These are phyloP conservation scores for Beauveria brongniartii DNA, from an alignment of 2,329 filamentous ascomycete genomes.

Conservation along the genomic window DNA sequence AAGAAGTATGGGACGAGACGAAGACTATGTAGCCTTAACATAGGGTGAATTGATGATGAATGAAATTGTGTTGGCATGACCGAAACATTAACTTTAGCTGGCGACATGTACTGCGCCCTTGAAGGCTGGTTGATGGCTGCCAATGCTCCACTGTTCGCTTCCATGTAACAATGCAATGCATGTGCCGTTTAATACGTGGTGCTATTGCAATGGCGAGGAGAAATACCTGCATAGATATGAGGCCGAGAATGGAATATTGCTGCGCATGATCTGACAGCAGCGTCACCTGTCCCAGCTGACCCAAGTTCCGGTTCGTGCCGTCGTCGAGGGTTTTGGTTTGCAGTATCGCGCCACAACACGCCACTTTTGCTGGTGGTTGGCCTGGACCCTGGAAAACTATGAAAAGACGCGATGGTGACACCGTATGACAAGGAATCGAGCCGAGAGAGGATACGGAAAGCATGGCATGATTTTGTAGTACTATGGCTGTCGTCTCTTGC, in stretches of 20 bases:
- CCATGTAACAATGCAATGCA: not conserved
- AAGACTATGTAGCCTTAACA: constrained; percentile 4
- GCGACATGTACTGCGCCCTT: not conserved
- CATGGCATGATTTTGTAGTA: not conserved
- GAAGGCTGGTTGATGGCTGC: not conserved
- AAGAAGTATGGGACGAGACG: not conserved
- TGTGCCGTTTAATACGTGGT: not conserved
- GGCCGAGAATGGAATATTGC: not conserved
- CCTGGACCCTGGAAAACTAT: not conserved
- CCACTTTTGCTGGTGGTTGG: not conserved
- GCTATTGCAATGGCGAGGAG: not conserved
- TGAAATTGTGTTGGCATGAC: not conserved
- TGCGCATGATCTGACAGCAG: not conserved
- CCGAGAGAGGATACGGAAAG: not conserved
- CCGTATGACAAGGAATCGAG: not conserved
- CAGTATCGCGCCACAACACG: not conserved
- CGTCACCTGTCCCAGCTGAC: not conserved
- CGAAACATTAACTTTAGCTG: not conserved
- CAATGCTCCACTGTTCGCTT: not conserved
- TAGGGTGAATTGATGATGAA: constrained; percentile 8
- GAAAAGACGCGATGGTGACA: not conserved
- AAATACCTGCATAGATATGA: not conserved
- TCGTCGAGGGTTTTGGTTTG: not conserved
- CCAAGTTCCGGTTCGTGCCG: not conserved
- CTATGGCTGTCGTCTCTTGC: not conserved